Evolutionary conservation across 352 stramenopile species (phyloP), one percentile per base, ranked within the genome.

Genomic region (Lagenidium giganteum): DNA sequence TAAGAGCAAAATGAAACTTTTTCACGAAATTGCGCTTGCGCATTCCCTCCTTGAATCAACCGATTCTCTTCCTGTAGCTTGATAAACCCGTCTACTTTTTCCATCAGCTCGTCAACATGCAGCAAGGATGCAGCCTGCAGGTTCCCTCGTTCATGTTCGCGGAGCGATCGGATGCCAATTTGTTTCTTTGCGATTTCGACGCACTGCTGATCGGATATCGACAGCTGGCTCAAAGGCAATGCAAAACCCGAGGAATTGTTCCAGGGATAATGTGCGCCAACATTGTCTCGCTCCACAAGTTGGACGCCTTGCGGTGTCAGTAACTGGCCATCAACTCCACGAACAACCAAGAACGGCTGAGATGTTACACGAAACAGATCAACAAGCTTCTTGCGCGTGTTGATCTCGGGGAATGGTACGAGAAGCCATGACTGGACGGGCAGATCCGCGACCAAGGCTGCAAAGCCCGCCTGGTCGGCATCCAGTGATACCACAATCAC

Each of bases 401-500:
- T 61, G 18, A 84, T 51, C 61, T 94, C 80, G 12, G 74, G 35
- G 33, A 92, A 87, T 4, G 83, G 78, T 4, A 93, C 76, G 35
- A 90, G 55, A 1, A 82, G 41, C 83, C 83, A 94, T 11, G 67
- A 71, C 20, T 75, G 47, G 0, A 31, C 43, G 4, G 79, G 79
- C 20, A 93, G 45, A n/a, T 70, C 72, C 4, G 64, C 64, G 13
- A 75, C 57, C 2, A 91, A 49, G 12, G 61, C 49, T 2, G 64
- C 57, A 20, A 71, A 92, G 8, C 79, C 76, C 14, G 63, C 47
- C 34, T 80, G 63, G 8, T 85, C 71, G 47, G 81, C 59, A 34
- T 94, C 83, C 26, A 86, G 60, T 4, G 80, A 86, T 2, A 94
- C 69, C 3, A 93, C 54, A 41, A 94, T 83, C n/a, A 90, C 47